Percentiles rank a stretch among this genome's conserved stretches.
Evolutionary conservation across 116 monocot species (phyloP).

Genomic region (Dioscorea cayenensis): DNA sequence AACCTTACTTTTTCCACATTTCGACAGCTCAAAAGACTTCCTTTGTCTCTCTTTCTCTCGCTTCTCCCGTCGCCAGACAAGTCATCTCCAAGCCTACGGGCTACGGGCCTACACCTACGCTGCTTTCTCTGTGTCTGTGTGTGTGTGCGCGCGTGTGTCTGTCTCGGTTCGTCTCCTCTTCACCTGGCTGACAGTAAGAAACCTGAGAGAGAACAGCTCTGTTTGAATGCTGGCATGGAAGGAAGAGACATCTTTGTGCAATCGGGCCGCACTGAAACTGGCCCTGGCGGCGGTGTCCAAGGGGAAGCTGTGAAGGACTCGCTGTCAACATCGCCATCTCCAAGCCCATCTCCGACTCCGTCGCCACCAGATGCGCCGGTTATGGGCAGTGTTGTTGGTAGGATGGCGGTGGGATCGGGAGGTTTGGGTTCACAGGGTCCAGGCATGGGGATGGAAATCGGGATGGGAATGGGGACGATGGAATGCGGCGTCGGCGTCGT

Average conservation of each 20-base stretch:
- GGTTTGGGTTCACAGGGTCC: not conserved
- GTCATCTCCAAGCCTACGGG: no score
- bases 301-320: conserved; percentile 6
- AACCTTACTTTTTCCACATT: no score
- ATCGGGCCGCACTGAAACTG: not conserved
- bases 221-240: conserved; percentile 12
- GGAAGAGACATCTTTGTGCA: conserved; percentile 8
- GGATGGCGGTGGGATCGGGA: conserved; percentile 2
- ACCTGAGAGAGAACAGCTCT: no score
- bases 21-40: not conserved
- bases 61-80: no score
- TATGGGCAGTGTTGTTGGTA: not conserved
- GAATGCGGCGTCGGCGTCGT: not conserved
- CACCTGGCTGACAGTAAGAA: no score
- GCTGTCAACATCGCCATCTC: conserved; percentile 13
- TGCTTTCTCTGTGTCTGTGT: no score
- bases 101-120: no score
- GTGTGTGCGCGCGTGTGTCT: no score
- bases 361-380: conserved; percentile 9
- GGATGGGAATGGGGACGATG: not conserved
- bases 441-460: not conserved
- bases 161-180: no score
- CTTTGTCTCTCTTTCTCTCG: not conserved
- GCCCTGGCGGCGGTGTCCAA: not conserved
- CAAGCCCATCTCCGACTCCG: conserved; percentile 12